Evolutionary conservation across 768 basidiomycete genomes (phyloP), one percentile per base, ranked within the genome.

Genomic region (Pisolithus sp.): DNA sequence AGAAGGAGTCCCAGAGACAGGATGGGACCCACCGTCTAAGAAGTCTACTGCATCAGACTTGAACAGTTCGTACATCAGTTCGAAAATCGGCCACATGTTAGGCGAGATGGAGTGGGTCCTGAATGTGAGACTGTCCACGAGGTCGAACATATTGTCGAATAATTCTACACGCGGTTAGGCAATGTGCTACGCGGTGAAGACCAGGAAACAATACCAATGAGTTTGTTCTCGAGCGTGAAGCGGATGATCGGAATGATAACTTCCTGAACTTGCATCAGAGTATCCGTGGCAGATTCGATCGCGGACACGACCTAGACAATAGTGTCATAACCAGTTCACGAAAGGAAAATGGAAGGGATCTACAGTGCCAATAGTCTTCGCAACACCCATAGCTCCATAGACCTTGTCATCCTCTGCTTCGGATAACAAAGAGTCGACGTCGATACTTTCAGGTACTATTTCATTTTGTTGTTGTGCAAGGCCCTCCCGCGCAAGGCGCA

Each of bases 11-110:
- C 8, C 28, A 15, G 34, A 5, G 50, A 8, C 15, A 24, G 3
- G 17, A 15, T 7, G 0, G 0, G 7, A 6, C 76, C 50, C 48
- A 86, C 91, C 91, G 58, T 93, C 89, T 49, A 94, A 74, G 75
- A 90, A 94, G 68, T 93, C 90, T 37, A 86, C 71, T 15, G 89
- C 90, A 30, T 89, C 86, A 15, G 77, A 73, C 67, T 90, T 91
- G 82, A 94, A 90, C 18, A 89, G 70, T 46, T 76, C 76, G 68
- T 91, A 92, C 0, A 87, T 93, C 56, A 83, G 68, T 69, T 93
- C 89, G 55, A 90, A 89, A 34, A 94, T 76, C 9, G 81, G 83
- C 93, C 92, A 94, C 85, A 94, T 85, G 58, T 75, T 79, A 0
- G 87, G 83, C 37, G 87, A 81, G 60, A 95, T 84, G 49, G 76